Evolutionary conservation across 75 land plant species (phyloP), one percentile per base, ranked within the genome.

Genomic region (Picea sitchensis): DNA sequence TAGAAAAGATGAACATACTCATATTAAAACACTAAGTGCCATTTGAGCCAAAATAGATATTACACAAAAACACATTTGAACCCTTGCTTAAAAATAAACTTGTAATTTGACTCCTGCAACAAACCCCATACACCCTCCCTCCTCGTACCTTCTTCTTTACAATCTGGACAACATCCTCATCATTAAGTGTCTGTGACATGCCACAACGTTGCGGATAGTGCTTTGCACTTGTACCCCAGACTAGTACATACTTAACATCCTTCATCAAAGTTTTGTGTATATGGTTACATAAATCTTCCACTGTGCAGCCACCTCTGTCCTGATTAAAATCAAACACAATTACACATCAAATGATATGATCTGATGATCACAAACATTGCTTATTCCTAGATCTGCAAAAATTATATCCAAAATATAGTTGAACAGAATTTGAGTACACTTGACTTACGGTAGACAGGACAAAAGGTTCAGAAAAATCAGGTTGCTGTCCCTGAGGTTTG

Each of bases 141-240:
- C 31, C 38, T 31, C 21, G 54, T 57, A 93, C 99, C 94, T 97
- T 97, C 81, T 97, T 97, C 92, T 97, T 97, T 30, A 97, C 99
- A 78, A 97, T 91, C 86, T 97, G 99, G 74, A 97, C 99, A 17
- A 97, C 99, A 81, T 97, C 99, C 80, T 97, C 99, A 80, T 97
- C 99, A 56, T 90, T 80, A 75, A 97, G 95, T 68, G 47, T 31
- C 62, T 97, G 99, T 65, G 82, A 72, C 44, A 89, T 85, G 20
- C 99, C 99, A 91, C 99, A 97, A 58, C 97, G 95, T 59, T 97
- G 99, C 36, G 99, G 99, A 65, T 91, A 93, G 78, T 97, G 99
- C 80, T 96, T 93, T 57, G 96, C 90, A 86, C 99, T 95, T 78
- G 89, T 88, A 38, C 99, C 99, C 99, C 99, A 97, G 23, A 95